Base-by-base conservation (phyloP, 768 basidiomycete species). In the Coprinellus aureogranulatus region DNA sequence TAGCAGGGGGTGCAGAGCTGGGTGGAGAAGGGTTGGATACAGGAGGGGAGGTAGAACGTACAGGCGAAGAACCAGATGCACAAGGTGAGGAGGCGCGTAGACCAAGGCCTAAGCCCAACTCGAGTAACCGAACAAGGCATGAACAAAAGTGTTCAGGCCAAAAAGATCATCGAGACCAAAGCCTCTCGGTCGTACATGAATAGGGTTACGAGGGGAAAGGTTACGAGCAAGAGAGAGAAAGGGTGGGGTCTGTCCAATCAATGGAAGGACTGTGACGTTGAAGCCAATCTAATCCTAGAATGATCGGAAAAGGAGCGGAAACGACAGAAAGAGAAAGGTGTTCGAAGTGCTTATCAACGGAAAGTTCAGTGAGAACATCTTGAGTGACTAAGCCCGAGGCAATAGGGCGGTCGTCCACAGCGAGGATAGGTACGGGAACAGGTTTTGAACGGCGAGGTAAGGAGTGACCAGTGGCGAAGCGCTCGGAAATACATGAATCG, bases 311-410 rank as follows among this genome's bases (percentile, higher is more conserved):
- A 2, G 62, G 52, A 31, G 74, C 66, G 14, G 72, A 63, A 26
- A 76, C 68, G 14, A 76, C 64, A 46, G 53, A 64, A 1, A 77
- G 63, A 20, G 62, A 28, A 41, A 71, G 52, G 22, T 41, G 56
- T 62, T 77, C 75, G 1, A 58, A 53, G 48, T 77, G 76, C 44
- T 64, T 39, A 20, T 62, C 52, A 46, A 74, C 59, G 1, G 53
- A 49, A 4, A 79, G 46, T 2, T 62, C 40, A 16, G 70, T 57
- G 5, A 76, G 57, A 27, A 76, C 63, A 53, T 75, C 70, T 31
- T 76, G 71, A 46, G 74, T 75, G 44, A 78, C 66, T 12, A 75
- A 62, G 4, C 78, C 78, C 48, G 72, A 75, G 22, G 71, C 65
- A 31, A 77, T 71, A 14, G 73, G 76, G 45, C 69, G 64, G 58